phyloP scores from a whole-genome alignment of 2,329 filamentous ascomycete species.

The Tolypocladium cylindrosporum region DNA sequence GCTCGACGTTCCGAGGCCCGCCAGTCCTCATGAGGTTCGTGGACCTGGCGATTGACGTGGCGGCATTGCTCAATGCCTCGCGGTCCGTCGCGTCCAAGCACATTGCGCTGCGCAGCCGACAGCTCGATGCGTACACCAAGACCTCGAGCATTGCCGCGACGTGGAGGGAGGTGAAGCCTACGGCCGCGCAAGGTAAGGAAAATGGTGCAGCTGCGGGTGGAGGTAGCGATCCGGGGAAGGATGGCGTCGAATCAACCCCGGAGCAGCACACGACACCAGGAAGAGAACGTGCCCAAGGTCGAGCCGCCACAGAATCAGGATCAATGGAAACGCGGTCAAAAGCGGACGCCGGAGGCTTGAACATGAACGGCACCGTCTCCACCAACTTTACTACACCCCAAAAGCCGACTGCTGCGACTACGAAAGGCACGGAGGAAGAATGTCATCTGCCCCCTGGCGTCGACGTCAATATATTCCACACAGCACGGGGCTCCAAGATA shows the following conservation, averaged over 20 bases:
- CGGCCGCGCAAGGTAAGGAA: not conserved
- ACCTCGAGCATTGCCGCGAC: conserved; percentile 32
- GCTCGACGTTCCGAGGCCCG: conserved; percentile 11
- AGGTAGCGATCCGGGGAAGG: not conserved
- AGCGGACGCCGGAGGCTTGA: not conserved
- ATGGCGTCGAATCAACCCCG: not conserved
- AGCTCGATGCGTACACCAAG: conserved; percentile 39
- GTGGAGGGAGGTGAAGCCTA: conserved; percentile 14
- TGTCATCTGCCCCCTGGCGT: conserved; percentile 28
- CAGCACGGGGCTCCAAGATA: conserved; percentile 32
- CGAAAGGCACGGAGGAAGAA: conserved; percentile 10
- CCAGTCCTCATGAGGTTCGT: conserved; percentile 44
- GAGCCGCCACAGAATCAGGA: not conserved
- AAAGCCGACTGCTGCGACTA: conserved; percentile 1
- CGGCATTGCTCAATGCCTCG: conserved; percentile 59
- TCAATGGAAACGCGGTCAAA: not conserved
- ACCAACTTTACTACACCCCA: not conserved
- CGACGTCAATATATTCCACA: conserved; percentile 39
- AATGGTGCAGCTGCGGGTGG: not conserved
- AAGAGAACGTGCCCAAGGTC: not conserved
- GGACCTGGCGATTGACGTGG: conserved; percentile 58
- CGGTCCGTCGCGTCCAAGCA: conserved; percentile 57
- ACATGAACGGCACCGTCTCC: not conserved
- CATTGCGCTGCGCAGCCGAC: conserved; percentile 43
- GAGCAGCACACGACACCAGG: not conserved